Evolutionary conservation across 768 basidiomycete genomes (phyloP).

Genomic region (Fibroporia radiculosa): DNA sequence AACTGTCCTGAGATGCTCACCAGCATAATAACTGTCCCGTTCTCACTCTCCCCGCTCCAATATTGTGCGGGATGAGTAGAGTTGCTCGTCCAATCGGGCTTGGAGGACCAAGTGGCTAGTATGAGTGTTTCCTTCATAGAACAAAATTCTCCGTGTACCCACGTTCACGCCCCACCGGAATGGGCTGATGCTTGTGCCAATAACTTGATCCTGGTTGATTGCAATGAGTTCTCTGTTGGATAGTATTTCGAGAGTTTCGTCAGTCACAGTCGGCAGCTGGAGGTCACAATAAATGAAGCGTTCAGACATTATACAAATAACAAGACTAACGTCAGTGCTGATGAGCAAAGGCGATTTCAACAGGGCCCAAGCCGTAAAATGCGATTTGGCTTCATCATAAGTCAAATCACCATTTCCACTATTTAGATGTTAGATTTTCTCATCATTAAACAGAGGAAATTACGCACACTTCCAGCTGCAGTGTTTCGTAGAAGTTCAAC

Average conservation of each 20-base stretch:
- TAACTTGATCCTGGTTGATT: constrained; percentile 59
- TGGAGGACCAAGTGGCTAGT: neutral
- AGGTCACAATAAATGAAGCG: neutral
- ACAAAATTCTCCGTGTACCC: constrained; percentile 14
- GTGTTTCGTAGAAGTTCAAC: too few species aligned
- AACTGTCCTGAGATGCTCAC: constrained; percentile 25
- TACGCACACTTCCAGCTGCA: constrained; percentile 13
- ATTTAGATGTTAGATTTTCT: neutral
- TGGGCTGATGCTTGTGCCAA: constrained; percentile 53
- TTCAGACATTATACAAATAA: neutral
- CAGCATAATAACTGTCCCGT: constrained; percentile 63
- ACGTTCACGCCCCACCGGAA: constrained; percentile 66
- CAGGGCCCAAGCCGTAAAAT: constrained; percentile 68
- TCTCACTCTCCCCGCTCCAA: constrained; percentile 61
- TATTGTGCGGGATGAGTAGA: constrained; percentile 56
- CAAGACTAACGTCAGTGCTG: constrained; percentile 32
- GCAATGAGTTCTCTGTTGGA: constrained; percentile 57
- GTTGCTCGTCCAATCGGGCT: constrained; percentile 33
- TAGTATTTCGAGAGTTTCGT: constrained; percentile 47
- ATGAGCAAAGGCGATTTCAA: constrained; percentile 65
- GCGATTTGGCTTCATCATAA: constrained; percentile 57
- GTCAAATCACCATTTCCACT: constrained; percentile 60
- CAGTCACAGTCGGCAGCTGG: constrained; percentile 42
- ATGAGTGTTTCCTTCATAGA: neutral
- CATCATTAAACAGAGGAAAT: neutral